Percentiles rank a stretch among this genome's conserved stretches.
Conservation (phyloP, 1,284 basidiomycete species). For the Veloporphyrellus conicus region DNA sequence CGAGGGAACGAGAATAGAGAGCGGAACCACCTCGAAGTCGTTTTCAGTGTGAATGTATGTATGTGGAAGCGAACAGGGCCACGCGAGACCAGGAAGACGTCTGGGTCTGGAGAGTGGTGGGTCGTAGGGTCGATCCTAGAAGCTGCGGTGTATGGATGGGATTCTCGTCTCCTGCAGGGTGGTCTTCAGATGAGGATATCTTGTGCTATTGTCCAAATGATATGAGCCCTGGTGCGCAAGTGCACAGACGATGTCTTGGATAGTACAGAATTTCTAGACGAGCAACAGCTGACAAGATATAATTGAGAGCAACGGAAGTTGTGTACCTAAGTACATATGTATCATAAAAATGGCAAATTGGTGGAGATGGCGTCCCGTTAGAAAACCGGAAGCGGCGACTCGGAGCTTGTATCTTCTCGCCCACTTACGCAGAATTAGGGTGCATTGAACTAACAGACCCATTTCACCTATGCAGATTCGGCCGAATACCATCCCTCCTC, state of each 20-base stretch:
- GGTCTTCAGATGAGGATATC: conserved; percentile 20
- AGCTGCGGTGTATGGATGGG: not conserved
- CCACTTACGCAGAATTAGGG: conserved; percentile 22
- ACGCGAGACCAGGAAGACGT: conserved; percentile 45
- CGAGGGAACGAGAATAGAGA: conserved; percentile 58
- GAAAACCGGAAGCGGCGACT: too few relatives aligned
- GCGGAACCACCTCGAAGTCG: conserved; percentile 55
- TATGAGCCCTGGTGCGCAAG: not conserved
- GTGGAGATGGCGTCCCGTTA: too few relatives aligned
- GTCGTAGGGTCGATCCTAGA: conserved; percentile 17
- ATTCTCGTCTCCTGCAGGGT: conserved; percentile 2
- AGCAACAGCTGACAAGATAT: too few relatives aligned
- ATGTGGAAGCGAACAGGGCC: conserved; percentile 51
- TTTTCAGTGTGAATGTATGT: conserved; percentile 53
- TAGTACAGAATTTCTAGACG: too few relatives aligned
- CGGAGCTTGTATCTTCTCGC: too few relatives aligned
- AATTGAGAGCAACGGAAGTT: too few relatives aligned
- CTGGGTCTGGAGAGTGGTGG: conserved; percentile 47
- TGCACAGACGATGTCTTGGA: too few relatives aligned
- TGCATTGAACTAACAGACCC: conserved; percentile 23
- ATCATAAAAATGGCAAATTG: too few relatives aligned
- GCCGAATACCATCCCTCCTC: conserved; percentile 28
- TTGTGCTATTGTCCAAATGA: conserved; percentile 3
- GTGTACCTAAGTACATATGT: too few relatives aligned
- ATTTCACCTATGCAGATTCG: conserved; percentile 25